Percentiles rank a stretch among this genome's conserved stretches.
Evolutionary conservation across 805 yeast species (phyloP).

Genomic region (Starmerella cellae): DNA sequence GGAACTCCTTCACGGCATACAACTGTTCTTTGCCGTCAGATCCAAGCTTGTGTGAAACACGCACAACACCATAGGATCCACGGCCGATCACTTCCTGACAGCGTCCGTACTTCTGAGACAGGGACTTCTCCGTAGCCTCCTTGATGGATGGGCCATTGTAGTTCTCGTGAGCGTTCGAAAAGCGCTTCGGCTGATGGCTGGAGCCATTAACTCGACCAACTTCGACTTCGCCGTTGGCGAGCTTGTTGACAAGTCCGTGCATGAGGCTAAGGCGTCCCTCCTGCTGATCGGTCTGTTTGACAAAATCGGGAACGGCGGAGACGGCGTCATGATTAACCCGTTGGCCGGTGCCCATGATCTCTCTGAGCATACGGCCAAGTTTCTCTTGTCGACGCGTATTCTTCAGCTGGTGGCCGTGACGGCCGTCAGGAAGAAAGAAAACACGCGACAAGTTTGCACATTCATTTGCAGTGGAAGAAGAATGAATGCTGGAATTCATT

Average conservation of each 20-base stretch:
- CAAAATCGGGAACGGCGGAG: constrained; percentile 23
- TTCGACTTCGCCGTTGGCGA: constrained; percentile 28
- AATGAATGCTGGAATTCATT: background rate
- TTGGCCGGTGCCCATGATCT: constrained; percentile 28
- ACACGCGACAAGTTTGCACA: constrained; percentile 17
- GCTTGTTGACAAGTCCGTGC: constrained; percentile 26
- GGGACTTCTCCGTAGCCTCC: constrained; percentile 34
- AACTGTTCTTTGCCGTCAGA: constrained; percentile 32
- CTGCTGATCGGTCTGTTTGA: constrained; percentile 16
- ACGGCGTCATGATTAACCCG: constrained; percentile 27
- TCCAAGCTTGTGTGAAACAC: constrained; percentile 57
- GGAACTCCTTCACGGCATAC: constrained; percentile 68
- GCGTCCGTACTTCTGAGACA: constrained; percentile 80
- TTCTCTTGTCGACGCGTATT: constrained; percentile 42
- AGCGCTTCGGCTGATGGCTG: constrained; percentile 5
- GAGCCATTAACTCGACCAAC: constrained; percentile 25
- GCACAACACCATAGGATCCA: constrained; percentile 88
- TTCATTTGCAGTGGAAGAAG: background rate
- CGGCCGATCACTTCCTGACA: constrained; percentile 91
- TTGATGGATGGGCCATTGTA: constrained; percentile 4
- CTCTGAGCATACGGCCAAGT: constrained; percentile 51
- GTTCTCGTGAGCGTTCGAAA: background rate
- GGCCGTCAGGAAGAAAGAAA: constrained; percentile 36
- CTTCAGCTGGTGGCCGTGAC: constrained; percentile 67
- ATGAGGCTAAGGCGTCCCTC: constrained; percentile 23